Conservation (phyloP, 176 grass and related monocot species). For the Zea mays region Zm-B73-REFERENCE-NAM-5.0 NC_050103.1:159051501-159052000, state of each 20-base stretch:
- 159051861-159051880: slow-evolving; percentile 98
- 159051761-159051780: slow-evolving; percentile 2
- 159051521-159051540: neutral
- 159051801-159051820: slow-evolving; percentile 10
- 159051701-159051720: slow-evolving; percentile 98
- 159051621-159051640: slow-evolving; percentile 94
- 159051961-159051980: neutral
- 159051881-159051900: slow-evolving; percentile 99
- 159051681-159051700: slow-evolving; percentile 98
- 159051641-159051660: slow-evolving; percentile 88
- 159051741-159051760: slow-evolving; percentile 56
- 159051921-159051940: slow-evolving; percentile 87
- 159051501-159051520: neutral
- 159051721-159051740: slow-evolving; percentile 96
- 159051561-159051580: slow-evolving; percentile 23
- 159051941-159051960: slow-evolving; percentile 44
- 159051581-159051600: slow-evolving; percentile 65
- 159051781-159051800: neutral
- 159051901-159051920: slow-evolving; percentile 97
- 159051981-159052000: neutral
- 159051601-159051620: slow-evolving; percentile 98
- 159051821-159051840: slow-evolving; percentile 74
- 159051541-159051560: slow-evolving; percentile 23
- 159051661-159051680: slow-evolving; percentile 96
- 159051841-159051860: slow-evolving; percentile 95